phyloP scores from a whole-genome alignment of 176 grass and related monocot genomes.

The Urochloa ruziziensis region DNA sequence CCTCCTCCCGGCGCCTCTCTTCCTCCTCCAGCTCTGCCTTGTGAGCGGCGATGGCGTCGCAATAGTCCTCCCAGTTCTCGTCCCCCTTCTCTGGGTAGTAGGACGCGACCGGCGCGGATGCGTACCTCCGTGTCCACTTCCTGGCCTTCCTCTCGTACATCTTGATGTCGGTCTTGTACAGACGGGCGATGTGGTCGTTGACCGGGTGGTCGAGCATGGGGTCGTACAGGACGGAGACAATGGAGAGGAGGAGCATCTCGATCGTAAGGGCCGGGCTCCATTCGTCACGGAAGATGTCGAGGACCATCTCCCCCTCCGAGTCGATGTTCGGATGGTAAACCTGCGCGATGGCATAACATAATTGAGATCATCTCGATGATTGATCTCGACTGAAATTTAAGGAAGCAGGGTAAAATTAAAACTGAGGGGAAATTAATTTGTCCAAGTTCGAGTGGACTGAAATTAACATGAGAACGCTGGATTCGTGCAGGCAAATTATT shows the following conservation, averaged over 20 bases:
- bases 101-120: slow-evolving; percentile 16
- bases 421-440: too few relatives aligned
- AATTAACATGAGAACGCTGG: too few relatives aligned
- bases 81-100: background rate
- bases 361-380: too few relatives aligned
- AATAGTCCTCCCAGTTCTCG: background rate
- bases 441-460: too few relatives aligned
- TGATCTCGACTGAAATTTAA: too few relatives aligned
- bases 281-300: background rate
- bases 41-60: background rate
- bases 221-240: slow-evolving; percentile 32
- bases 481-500: too few relatives aligned
- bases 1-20: background rate
- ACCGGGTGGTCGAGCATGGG: slow-evolving; percentile 23
- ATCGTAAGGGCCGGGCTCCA: background rate
- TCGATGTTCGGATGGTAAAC: slow-evolving; percentile 18
- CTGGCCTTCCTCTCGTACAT: slow-evolving; percentile 5
- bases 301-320: background rate
- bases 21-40: background rate
- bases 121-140: background rate
- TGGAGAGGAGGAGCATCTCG: background rate
- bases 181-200: background rate
- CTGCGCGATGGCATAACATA: background rate
- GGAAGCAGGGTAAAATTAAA: too few relatives aligned
- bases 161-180: background rate